A percentile compares a stretch with the other conserved stretches of the same genome.
phyloP scores from a whole-genome alignment of 2,329 filamentous ascomycete genomes.

The Diaporthe batatas region DNA sequence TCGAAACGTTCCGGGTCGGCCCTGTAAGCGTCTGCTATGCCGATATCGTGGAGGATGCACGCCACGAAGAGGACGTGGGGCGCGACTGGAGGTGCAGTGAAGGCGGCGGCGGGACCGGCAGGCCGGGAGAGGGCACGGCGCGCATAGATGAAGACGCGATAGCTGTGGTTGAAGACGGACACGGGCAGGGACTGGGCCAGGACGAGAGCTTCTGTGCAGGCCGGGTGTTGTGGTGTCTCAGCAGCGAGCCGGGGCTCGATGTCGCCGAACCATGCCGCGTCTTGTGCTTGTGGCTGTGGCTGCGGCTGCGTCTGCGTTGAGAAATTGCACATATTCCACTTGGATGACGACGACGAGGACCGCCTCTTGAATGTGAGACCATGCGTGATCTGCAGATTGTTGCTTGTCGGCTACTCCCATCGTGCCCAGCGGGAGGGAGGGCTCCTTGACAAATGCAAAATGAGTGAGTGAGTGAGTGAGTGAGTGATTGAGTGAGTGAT shows the following conservation, averaged over 20 bases:
- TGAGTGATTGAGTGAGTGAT: not conserved
- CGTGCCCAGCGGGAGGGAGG: too few species aligned
- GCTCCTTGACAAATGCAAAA: too few species aligned
- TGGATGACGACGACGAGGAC: not conserved
- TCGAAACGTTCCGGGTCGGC: slow-evolving; percentile 52
- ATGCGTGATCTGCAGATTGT: not conserved
- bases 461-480: not conserved
- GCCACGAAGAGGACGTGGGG: slow-evolving; percentile 52
- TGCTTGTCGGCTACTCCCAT: not conserved
- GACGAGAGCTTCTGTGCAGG: slow-evolving; percentile 45
- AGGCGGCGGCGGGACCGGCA: not conserved
- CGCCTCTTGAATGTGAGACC: not conserved
- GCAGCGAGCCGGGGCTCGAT: slow-evolving; percentile 34
- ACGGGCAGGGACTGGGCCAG: slow-evolving; percentile 44
- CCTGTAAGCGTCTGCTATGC: slow-evolving; percentile 49
- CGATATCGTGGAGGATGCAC: slow-evolving; percentile 54
- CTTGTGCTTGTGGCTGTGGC: too few species aligned
- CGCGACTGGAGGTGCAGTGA: not conserved
- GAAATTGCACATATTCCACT: not conserved
- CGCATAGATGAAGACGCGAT: slow-evolving; percentile 47
- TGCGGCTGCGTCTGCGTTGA: slow-evolving; percentile 6
- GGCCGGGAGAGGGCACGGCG: slow-evolving; percentile 20
- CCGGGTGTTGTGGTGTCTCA: slow-evolving; percentile 45
- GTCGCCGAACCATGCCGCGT: not conserved
- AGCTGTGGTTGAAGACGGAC: slow-evolving; percentile 47